Evolutionary conservation across 345 rosid species (phyloP).

Genomic region (Gossypium turneri): DNA sequence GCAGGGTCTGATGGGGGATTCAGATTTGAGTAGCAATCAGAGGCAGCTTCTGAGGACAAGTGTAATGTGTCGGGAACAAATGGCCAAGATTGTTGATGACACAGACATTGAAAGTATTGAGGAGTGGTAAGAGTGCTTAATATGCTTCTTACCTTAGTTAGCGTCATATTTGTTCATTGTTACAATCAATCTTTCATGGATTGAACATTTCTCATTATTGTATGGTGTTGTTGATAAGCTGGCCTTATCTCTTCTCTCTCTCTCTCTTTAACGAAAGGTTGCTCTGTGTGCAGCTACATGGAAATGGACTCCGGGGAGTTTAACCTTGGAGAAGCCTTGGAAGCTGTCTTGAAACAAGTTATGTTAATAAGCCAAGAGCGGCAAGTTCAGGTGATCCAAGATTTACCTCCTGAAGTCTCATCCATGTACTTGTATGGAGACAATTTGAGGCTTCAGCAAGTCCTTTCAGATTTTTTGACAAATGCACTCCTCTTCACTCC

Average conservation of each 20-base stretch:
- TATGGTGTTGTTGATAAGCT: neutral
- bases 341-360: conserved; percentile 59
- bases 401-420: conserved; percentile 48
- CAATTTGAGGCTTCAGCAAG: conserved; percentile 71
- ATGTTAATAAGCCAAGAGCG: conserved; percentile 51
- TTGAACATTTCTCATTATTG: conserved; percentile 5
- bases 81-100: conserved; percentile 55
- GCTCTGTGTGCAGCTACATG: conserved; percentile 43
- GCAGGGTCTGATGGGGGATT: conserved; percentile 46
- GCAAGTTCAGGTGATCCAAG: conserved; percentile 44
- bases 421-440: conserved; percentile 66
- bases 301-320: conserved; percentile 48
- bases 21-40: conserved; percentile 56
- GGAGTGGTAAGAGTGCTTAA: conserved; percentile 48
- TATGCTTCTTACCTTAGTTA: neutral
- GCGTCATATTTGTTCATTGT: neutral
- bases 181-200: neutral
- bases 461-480: conserved; percentile 59
- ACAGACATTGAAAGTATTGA: conserved; percentile 66
- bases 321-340: conserved; percentile 56
- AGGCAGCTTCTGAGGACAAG: conserved; percentile 49
- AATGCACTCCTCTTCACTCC: conserved; percentile 58
- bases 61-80: conserved; percentile 59
- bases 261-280: neutral
- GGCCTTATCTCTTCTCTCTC: neutral